Evolutionary conservation across 768 basidiomycete species (phyloP), one percentile per base, ranked within the genome.

Genomic region (Dictyophora rubrovolvata): DNA sequence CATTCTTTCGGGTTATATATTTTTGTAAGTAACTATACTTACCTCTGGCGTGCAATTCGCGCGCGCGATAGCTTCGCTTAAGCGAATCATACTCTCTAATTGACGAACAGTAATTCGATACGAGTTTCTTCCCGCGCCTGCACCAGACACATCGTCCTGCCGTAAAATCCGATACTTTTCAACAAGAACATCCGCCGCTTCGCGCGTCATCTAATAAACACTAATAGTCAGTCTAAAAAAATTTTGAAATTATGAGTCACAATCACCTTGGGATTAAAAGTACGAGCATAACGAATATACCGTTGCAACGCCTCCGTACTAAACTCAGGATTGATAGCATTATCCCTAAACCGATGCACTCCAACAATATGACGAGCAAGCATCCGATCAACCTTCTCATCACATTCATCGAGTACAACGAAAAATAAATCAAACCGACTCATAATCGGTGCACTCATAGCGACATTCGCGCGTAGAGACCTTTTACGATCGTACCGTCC

Each of bases 391-490:
- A 85, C 89, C 69, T 81, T 87, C 69, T 92, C 89, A 69, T 97
- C 86, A 71, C 94, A 97, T 67, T 99, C 94, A 66, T 99, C 96
- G 54, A 99, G 79, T 11, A 99, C 93, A 56, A 99, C 91, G 69
- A 98, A 99, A 77, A 98, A 98, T 64, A 99, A 69, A 71, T 99
- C 96, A 64, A 92, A 99, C 61, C 96, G 85, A 72, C 92, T 94
- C 95, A 99, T 98, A 72, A 99, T 98, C 1, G 96, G 96, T 0
- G 94, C 88, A 55, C 87, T 93, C 96, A 99, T 97, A 61, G 89
- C 90, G 35, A 99, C 84, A 70, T 99, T 99, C 3, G 88, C 88
- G 20, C 93, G 77, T 14, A 99, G 76, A 3, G 85, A 84, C 73
- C 88, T 92, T 76, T 95, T 98, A 62, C 93, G 80, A 70, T 99